A percentile compares a stretch with the other conserved stretches of the same genome.
Conservation (phyloP, 192 early-diverging fungal genomes). For the Backusella psychrophila region DNA sequence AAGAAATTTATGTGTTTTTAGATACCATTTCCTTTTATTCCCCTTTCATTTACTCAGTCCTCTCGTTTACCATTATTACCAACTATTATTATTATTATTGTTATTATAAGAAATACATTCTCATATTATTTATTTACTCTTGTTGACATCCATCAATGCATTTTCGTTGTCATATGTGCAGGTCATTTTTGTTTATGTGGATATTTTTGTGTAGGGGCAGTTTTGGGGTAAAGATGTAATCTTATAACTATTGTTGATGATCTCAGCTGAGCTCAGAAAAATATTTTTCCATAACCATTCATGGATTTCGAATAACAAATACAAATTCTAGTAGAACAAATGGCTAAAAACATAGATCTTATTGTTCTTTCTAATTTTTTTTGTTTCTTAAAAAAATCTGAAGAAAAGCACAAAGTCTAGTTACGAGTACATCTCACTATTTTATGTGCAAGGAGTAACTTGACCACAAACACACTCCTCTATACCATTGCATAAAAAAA, state of each 20-base stretch:
- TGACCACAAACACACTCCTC: not conserved
- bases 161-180: not conserved
- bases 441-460: not conserved
- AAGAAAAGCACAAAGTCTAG: not conserved
- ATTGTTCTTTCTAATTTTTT: not conserved
- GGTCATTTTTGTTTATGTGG: not conserved
- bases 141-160: conserved; percentile 1
- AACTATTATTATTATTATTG: not conserved
- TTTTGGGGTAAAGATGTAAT: not conserved
- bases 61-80: not conserved
- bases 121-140: conserved; percentile 3
- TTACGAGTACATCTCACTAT: not conserved
- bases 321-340: not conserved
- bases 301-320: not conserved
- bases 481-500: not conserved
- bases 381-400: not conserved
- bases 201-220: not conserved
- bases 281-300: not conserved
- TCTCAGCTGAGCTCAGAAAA: not conserved
- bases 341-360: not conserved
- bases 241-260: not conserved
- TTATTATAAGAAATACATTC: not conserved
- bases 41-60: not conserved
- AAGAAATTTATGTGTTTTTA: conserved; percentile 55
- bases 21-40: not conserved